Evolutionary conservation across 768 basidiomycete species (phyloP).

Genomic region (Postia placenta): DNA sequence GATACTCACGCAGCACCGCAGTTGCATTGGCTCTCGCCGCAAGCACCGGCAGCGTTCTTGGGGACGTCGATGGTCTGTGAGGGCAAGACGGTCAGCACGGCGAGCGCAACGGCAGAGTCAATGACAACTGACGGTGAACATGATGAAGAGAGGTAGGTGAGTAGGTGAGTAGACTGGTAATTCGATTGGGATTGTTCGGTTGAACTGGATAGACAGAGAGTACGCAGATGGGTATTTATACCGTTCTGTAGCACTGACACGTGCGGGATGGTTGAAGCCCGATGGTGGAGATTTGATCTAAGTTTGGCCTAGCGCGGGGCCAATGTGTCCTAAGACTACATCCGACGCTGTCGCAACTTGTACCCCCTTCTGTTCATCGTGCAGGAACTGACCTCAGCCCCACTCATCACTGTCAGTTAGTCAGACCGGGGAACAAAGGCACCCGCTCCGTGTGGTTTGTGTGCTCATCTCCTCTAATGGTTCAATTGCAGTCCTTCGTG

Average conservation of each 20-base stretch:
- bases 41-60: slow-evolving; percentile 38
- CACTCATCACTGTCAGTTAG: too few relatives aligned
- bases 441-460: too few relatives aligned
- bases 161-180: neutral
- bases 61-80: slow-evolving; percentile 24
- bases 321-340: too few relatives aligned
- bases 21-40: slow-evolving; percentile 42
- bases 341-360: too few relatives aligned
- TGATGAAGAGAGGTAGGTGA: slow-evolving; percentile 6
- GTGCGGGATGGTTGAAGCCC: neutral
- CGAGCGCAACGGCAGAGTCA: too few relatives aligned
- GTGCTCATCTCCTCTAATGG: too few relatives aligned
- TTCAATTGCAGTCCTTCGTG: too few relatives aligned
- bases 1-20: slow-evolving; percentile 43
- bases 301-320: too few relatives aligned
- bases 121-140: neutral
- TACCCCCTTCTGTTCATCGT: too few relatives aligned
- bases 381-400: too few relatives aligned
- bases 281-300: neutral
- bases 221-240: slow-evolving; percentile 8
- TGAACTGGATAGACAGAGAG: slow-evolving; percentile 1
- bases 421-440: too few relatives aligned
- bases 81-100: neutral
- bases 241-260: slow-evolving; percentile 5
- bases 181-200: slow-evolving; percentile 6